Conservation (phyloP, 805 yeast genomes). For the Candida xiaguanensis region DNA sequence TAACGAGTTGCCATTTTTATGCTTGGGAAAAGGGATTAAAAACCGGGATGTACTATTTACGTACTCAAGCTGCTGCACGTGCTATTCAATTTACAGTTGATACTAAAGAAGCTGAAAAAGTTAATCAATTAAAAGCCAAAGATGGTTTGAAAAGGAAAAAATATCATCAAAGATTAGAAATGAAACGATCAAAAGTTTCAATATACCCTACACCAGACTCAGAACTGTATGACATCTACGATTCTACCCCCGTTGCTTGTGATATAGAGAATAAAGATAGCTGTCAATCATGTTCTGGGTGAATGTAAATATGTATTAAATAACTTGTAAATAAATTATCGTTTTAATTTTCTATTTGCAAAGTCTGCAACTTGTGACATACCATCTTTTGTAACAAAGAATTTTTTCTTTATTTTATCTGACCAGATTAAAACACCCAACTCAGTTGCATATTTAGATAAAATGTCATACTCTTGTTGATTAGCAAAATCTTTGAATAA, state of each 20-base stretch:
- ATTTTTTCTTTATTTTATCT: constrained; percentile 61
- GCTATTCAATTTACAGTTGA: constrained; percentile 37
- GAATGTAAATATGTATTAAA: constrained; percentile 5
- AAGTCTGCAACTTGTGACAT: constrained; percentile 86
- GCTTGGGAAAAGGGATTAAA: constrained; percentile 37
- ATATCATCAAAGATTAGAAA: constrained; percentile 15
- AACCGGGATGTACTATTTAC: constrained; percentile 38
- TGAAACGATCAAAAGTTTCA: constrained; percentile 5
- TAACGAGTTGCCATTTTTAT: constrained; percentile 42
- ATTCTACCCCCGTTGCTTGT: constrained; percentile 32
- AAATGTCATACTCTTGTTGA: constrained; percentile 68
- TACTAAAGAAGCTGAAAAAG: constrained; percentile 11
- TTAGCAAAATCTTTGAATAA: constrained; percentile 81
- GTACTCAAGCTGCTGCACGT: constrained; percentile 36
- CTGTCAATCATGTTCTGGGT: constrained; percentile 43
- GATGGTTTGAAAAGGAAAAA: constrained; percentile 16
- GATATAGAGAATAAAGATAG: constrained; percentile 21
- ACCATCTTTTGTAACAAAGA: constrained; percentile 87
- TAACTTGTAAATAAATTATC: constrained; percentile 9
- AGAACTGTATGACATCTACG: constrained; percentile 26
- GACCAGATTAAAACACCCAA: constrained; percentile 92
- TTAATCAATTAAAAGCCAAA: constrained; percentile 1
- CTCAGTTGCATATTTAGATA: constrained; percentile 78
- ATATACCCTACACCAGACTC: constrained; percentile 14
- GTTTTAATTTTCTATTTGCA: constrained; percentile 56